Base-by-base conservation (phyloP, 2,329 filamentous ascomycete species). In the Xylaria sp. region DNA sequence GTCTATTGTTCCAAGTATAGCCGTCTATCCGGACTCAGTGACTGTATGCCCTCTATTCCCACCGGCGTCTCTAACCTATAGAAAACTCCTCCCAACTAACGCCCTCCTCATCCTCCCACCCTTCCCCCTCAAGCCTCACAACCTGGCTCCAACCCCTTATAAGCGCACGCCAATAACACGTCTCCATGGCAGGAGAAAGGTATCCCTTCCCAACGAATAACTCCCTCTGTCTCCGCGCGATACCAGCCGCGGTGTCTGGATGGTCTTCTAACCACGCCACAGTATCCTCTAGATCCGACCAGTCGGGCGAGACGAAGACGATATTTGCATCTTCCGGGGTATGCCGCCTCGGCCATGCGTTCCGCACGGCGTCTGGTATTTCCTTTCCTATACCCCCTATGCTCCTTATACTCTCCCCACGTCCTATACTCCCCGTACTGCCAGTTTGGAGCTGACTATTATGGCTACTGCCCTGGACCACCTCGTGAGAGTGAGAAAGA, bases 121-220 rank as follows among this genome's bases (percentile, higher is more conserved):
- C 58, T n/a, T 65, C 58, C 1, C 44, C 70, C 13, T 69, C 63
- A 4, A 63, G 48, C 46, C 34, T 56, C n/a, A 65, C 70, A 48
- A 67, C 70, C 3, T 18, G 9, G 23, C 55, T 65, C 70, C 70
- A 71, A 15, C 59, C 69, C 23, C 63, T 34, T 12, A 70, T 37
- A 15, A 72, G 25, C 10, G 67, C 60, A 9, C 70, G 62, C 70
- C 67, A 70, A 37, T 70, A 70, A 32, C 70, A 72, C n/a, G 57
- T 63, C 63, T 70, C 69, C 34, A 65, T 63, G 1, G 67, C 70
- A 13, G 70, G 68, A 9, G 64, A 68, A 20, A 65, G 20, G n/a
- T 72, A 68, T 2, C 67, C 64, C 39, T 25, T 44, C 13, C 61
- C 56, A 15, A 70, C 57, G n/a, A 63, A 72, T 6, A 70, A 25